These are phyloP conservation scores for Pouteria glomerata DNA, from an alignment of 148 eudicot species.

Conservation along the genomic window DNA sequence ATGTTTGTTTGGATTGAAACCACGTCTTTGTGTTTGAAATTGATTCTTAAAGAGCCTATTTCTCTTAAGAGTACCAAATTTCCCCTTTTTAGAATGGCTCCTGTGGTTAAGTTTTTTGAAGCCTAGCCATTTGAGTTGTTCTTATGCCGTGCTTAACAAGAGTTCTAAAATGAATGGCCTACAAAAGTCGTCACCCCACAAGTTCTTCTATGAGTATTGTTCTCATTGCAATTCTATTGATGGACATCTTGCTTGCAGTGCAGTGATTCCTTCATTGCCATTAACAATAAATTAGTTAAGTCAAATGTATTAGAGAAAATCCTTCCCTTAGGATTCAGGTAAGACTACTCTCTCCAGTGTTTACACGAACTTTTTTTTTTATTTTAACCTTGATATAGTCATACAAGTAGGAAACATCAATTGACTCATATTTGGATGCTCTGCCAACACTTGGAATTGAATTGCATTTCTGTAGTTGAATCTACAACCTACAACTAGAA, in stretches of 20 bases:
- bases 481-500: neutral
- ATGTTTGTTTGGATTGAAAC: too few relatives aligned
- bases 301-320: conserved; percentile 56
- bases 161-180: conserved; percentile 18
- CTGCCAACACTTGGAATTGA: neutral
- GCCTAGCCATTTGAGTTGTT: too few relatives aligned
- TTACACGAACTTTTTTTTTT: neutral
- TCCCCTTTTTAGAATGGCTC: too few relatives aligned
- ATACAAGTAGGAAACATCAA: neutral
- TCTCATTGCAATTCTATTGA: conserved; percentile 23
- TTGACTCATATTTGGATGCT: neutral
- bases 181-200: conserved; percentile 26
- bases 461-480: neutral
- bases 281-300: conserved; percentile 65
- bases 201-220: conserved; percentile 29
- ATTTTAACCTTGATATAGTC: neutral
- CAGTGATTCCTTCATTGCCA: conserved; percentile 67
- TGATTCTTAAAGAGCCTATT: too few relatives aligned
- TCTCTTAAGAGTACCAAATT: too few relatives aligned
- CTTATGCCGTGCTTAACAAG: conserved; percentile 19
- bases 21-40: too few relatives aligned
- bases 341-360: conserved; percentile 10
- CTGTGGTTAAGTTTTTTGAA: too few relatives aligned
- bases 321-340: too few relatives aligned
- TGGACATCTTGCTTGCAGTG: conserved; percentile 42